These are phyloP conservation scores for Zygoascus bituminiphila DNA, from an alignment of 805 yeast species.

Conservation along the genomic window DNA sequence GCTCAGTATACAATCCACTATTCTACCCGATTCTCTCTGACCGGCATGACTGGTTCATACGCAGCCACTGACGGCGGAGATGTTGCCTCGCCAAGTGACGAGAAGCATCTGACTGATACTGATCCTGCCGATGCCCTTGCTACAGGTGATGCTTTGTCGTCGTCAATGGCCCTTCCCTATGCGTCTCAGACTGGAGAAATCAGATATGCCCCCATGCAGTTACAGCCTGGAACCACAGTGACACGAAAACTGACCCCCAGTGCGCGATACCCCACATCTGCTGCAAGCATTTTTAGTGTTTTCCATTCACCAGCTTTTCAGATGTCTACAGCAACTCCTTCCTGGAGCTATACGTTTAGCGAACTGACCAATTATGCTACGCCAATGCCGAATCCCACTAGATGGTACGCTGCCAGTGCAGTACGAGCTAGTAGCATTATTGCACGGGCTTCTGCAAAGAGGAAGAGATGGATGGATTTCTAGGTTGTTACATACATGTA, in stretches of 20 bases:
- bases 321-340: conserved; percentile 70
- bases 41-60: conserved; percentile 62
- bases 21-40: conserved; percentile 53
- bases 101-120: conserved; percentile 29
- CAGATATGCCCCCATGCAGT: conserved; percentile 88
- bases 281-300: conserved; percentile 49
- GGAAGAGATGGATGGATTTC: conserved; percentile 13
- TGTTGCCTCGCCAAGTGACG: conserved; percentile 35
- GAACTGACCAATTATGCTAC: conserved; percentile 63
- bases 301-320: conserved; percentile 35
- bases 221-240: conserved; percentile 67
- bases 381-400: conserved; percentile 28
- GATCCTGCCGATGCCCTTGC: conserved; percentile 34
- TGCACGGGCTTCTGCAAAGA: conserved; percentile 8
- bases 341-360: conserved; percentile 66
- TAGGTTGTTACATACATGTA: neutral
- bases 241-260: conserved; percentile 46
- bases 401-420: conserved; percentile 19
- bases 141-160: conserved; percentile 34
- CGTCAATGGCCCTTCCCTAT: conserved; percentile 63
- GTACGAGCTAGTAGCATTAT: conserved; percentile 9
- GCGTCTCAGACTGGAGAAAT: conserved; percentile 69
- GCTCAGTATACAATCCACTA: conserved; percentile 55
- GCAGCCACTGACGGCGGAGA: conserved; percentile 39
- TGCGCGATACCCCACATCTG: conserved; percentile 57